Evolutionary conservation across 768 basidiomycete genomes (phyloP), one percentile per base, ranked within the genome.

Genomic region (Amyloporia xantha): DNA sequence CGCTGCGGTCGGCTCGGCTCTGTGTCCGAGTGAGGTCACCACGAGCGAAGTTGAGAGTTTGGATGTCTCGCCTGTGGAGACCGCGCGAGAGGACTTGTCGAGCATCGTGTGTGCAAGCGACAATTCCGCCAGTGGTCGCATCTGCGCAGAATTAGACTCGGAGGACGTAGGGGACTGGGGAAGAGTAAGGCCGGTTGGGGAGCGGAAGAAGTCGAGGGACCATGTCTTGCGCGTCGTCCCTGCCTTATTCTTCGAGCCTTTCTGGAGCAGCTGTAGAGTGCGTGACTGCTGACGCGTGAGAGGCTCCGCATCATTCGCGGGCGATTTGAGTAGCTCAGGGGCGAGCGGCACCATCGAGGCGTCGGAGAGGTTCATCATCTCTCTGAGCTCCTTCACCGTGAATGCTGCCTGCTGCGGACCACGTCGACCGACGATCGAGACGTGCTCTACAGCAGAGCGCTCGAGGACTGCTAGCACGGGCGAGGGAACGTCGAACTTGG

Each of bases 371-470:
- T 62, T 62, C 56, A 79, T 63, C 72, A 97, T 77, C 67, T 98
- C 95, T 20, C 95, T 73, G 3, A 96, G 74, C 65, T 99, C 95
- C 64, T 97, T 97, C 27, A 85, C 82, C 3, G 93, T 92, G 61
- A 93, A 95, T 0, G 90, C 84, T 1, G 88, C 91, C 61, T 97
- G 86, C 5, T 84, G 75, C 0, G 91, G 91, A 0, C 95, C 94
- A 11, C 95, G 78, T 41, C 95, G 74, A 1, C 81, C 94, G 21
- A 96, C 72, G 41, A 94, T 88, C 12, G 84, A 82, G 36, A 99
- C 83, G 49, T 86, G 85, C 58, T 75, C 71, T 26, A 98, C 79
- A 12, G 68, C 53, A 7, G 84, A 88, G 5, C 69, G 66, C 0
- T 68, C 63, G 10, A 97, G 75, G 10, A 83, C 75, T 1, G 80